phyloP scores from a whole-genome alignment of 1,284 basidiomycete species.

The Dichomitus squalens region DNA sequence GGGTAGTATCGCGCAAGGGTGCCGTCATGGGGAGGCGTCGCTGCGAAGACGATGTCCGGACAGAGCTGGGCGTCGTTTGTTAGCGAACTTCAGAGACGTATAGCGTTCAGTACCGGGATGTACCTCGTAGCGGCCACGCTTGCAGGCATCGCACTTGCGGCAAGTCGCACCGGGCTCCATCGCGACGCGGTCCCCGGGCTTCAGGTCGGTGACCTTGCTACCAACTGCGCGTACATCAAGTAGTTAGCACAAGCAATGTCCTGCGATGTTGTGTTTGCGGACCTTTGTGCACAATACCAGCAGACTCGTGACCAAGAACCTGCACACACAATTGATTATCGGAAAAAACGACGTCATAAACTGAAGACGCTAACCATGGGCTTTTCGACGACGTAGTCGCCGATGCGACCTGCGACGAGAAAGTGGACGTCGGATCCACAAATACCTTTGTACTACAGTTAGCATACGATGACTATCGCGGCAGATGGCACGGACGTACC shows the following conservation, averaged over 20 bases:
- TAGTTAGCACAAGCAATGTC: not conserved
- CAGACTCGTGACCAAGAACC: slow-evolving; percentile 70
- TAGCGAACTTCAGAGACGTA: not conserved
- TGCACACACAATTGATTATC: slow-evolving; percentile 25
- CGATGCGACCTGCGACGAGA: slow-evolving; percentile 75
- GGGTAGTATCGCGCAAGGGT: slow-evolving; percentile 84
- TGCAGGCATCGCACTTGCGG: slow-evolving; percentile 73
- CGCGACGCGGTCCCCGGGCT: slow-evolving; percentile 85
- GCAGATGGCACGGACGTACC: slow-evolving; percentile 46
- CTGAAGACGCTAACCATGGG: slow-evolving; percentile 62
- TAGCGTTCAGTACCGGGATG: slow-evolving; percentile 11
- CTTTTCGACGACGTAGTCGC: slow-evolving; percentile 73
- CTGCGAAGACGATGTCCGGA: slow-evolving; percentile 80
- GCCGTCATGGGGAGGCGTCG: slow-evolving; percentile 89
- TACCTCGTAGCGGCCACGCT: slow-evolving; percentile 81
- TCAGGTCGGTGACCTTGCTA: slow-evolving; percentile 68
- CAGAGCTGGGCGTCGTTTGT: slow-evolving; percentile 53
- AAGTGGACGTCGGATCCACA: slow-evolving; percentile 91
- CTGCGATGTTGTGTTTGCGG: not conserved
- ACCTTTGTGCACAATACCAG: slow-evolving; percentile 60
- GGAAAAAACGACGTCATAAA: too few species aligned
- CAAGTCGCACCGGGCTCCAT: slow-evolving; percentile 85
- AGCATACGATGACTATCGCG: slow-evolving; percentile 1
- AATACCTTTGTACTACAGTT: slow-evolving; percentile 57
- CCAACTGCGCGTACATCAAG: slow-evolving; percentile 53